These are phyloP conservation scores for Pseudogymnoascus pannorum DNA, from an alignment of 2,329 filamentous ascomycete species.

Conservation along the genomic window DNA sequence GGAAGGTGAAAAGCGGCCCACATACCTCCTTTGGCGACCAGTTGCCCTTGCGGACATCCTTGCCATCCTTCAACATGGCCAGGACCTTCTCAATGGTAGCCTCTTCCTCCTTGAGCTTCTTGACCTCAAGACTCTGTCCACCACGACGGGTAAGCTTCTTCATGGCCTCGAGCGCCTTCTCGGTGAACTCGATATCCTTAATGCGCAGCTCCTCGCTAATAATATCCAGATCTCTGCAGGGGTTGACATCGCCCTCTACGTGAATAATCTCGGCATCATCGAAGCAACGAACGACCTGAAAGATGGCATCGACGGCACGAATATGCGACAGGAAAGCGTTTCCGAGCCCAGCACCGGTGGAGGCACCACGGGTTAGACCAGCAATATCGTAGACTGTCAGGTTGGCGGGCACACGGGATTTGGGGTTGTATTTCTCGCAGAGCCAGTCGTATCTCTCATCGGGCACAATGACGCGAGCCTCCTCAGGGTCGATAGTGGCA, in stretches of 20 bases:
- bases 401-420: constrained; percentile 93
- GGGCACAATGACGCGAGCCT: constrained; percentile 93
- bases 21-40: constrained; percentile 95
- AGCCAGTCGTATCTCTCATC: constrained; percentile 97
- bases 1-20: constrained; percentile 24
- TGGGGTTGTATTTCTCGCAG: constrained; percentile 92
- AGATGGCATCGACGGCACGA: constrained; percentile 94
- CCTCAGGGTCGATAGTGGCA: constrained; percentile 97
- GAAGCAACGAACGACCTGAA: constrained; percentile 94
- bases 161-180: constrained; percentile 87
- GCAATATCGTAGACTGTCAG: constrained; percentile 98
- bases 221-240: constrained; percentile 86
- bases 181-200: constrained; percentile 97
- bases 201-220: constrained; percentile 94
- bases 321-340: constrained; percentile 99
- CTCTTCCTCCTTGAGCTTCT: constrained; percentile 93
- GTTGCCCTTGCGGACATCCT: constrained; percentile 84
- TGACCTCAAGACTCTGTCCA: constrained; percentile 93
- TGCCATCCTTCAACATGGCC: constrained; percentile 74
- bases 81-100: constrained; percentile 88
- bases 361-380: constrained; percentile 89
- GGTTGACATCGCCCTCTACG: constrained; percentile 97
- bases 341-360: constrained; percentile 92
- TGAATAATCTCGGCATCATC: constrained; percentile 99
- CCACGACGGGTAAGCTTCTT: constrained; percentile 93